A percentile compares a stretch with the other conserved stretches of the same genome.
phyloP scores from a whole-genome alignment of 1,284 basidiomycete species.

The Leccinum discolor region DNA sequence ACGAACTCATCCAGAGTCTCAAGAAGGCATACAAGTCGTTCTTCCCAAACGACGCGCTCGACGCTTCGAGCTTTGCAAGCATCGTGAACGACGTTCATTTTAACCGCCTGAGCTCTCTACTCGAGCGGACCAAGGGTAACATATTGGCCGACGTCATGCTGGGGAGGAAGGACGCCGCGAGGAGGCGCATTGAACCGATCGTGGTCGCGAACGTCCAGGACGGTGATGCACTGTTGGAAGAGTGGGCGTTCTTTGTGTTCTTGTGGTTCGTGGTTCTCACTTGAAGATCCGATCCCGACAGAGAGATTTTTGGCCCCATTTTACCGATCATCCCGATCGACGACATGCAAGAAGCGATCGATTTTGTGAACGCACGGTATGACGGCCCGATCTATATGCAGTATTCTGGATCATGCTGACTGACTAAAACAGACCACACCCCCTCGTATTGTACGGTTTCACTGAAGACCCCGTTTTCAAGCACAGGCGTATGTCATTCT shows the following conservation, averaged over 20 bases:
- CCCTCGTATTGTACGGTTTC: conserved; percentile 31
- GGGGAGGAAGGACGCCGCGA: conserved; percentile 49
- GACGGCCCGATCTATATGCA: conserved; percentile 8
- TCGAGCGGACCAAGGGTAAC: conserved; percentile 56
- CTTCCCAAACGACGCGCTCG: conserved; percentile 29
- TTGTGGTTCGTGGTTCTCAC: background rate
- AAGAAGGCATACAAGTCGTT: conserved; percentile 37
- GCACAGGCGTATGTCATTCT: conserved; percentile 18
- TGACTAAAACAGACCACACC: conserved; percentile 19
- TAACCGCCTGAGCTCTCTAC: conserved; percentile 32
- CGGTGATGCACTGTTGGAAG: conserved; percentile 27
- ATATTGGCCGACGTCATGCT: conserved; percentile 42
- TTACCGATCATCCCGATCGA: conserved; percentile 65
- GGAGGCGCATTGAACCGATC: conserved; percentile 27
- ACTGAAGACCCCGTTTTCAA: conserved; percentile 28
- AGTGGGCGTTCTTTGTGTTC: conserved; percentile 15
- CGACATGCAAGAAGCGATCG: conserved; percentile 33
- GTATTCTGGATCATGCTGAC: conserved; percentile 3
- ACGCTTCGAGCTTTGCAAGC: conserved; percentile 13
- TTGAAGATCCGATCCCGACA: conserved; percentile 17
- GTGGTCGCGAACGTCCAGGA: conserved; percentile 20
- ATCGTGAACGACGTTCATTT: conserved; percentile 26
- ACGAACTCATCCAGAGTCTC: conserved; percentile 53
- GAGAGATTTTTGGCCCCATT: conserved; percentile 72
- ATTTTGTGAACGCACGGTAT: conserved; percentile 47